Conservation (phyloP, 1,139 yeast genomes). For the Trichomonascaceae sp. region DNA sequence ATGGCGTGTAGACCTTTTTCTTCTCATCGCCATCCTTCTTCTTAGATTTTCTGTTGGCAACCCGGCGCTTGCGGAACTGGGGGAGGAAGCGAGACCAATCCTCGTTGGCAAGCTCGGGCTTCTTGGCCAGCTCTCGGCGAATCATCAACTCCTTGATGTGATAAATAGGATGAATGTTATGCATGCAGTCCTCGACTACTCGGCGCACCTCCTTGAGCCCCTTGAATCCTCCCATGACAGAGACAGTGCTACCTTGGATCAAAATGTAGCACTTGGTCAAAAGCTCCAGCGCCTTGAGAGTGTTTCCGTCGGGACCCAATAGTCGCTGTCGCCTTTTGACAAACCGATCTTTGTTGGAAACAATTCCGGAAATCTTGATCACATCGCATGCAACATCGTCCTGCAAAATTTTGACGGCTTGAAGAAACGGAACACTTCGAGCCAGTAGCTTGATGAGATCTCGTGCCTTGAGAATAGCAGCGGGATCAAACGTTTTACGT, state of each 20-base stretch:
- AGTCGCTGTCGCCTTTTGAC: constrained; percentile 91
- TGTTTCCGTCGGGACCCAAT: constrained; percentile 95
- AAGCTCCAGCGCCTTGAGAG: constrained; percentile 86
- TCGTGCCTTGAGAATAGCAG: constrained; percentile 83
- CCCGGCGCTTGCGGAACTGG: constrained; percentile 91
- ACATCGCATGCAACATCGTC: constrained; percentile 95
- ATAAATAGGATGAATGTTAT: constrained; percentile 89
- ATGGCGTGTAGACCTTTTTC: constrained; percentile 88
- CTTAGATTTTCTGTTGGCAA: constrained; percentile 75
- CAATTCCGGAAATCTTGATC: constrained; percentile 83
- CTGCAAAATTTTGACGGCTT: constrained; percentile 80
- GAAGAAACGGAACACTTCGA: constrained; percentile 94
- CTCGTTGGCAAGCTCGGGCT: constrained; percentile 88
- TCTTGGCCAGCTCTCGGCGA: constrained; percentile 85
- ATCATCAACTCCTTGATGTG: constrained; percentile 96
- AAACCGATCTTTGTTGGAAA: constrained; percentile 83
- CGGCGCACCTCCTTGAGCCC: constrained; percentile 88
- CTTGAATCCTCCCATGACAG: constrained; percentile 93
- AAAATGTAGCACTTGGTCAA: constrained; percentile 86
- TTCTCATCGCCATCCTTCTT: constrained; percentile 40
- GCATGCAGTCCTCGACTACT: constrained; percentile 96
- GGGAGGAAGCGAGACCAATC: constrained; percentile 98
- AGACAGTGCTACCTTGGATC: constrained; percentile 95
- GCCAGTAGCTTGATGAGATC: constrained; percentile 89
- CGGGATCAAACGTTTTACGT: constrained; percentile 90